Evolutionary conservation across 306 rosid genomes (phyloP), one percentile per base, ranked within the genome.

Genomic region (Rosa lucieae): DNA sequence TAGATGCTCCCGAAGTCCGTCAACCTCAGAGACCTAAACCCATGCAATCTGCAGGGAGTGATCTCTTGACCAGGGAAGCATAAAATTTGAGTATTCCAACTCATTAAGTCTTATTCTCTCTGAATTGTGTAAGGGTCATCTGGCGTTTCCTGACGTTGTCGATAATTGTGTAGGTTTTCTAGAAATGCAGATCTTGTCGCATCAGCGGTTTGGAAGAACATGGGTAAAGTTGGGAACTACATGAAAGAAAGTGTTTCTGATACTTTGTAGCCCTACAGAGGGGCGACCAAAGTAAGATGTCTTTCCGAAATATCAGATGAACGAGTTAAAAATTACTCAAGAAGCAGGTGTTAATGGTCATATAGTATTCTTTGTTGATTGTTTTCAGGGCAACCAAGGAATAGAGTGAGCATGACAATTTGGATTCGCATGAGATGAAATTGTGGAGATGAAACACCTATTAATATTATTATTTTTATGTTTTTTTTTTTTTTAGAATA

Each of bases 111-210:
- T 65, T 75, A 3, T 47, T 44, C 44, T 76, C 47, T 62, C 11
- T 1, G 6, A 18, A 43, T 26, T 46, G 39, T 7, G 7, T 9
- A 5, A 59, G n/a, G 58, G 46, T 59, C 44, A 23, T 44, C 11
- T 61, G 46, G 7, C 3, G 58, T 62, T 61, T 58, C 32, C 63
- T 58, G 63, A 58, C n/a, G 8, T 21, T 18, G 79, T 46, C 5
- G 7, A 29, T 2, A 68, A 10, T 26, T 63, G 18, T 63, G 15
- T 18, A 76, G 79, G 79, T 76, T 76, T 32, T 17, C 79, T 32
- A 63, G 79, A 76, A 76, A 76, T 49, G 79, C 79, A 32, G 72
- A 76, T 32, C 72, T 76, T 47, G 79, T 76, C 11, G 79, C 79
- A 17, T 63, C 61, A 46, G 79, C 72, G 48, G 79, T 76, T 53